Evolutionary conservation across 352 stramenopile species (phyloP), one percentile per base, ranked within the genome.

Genomic region (Phytophthora melonis): DNA sequence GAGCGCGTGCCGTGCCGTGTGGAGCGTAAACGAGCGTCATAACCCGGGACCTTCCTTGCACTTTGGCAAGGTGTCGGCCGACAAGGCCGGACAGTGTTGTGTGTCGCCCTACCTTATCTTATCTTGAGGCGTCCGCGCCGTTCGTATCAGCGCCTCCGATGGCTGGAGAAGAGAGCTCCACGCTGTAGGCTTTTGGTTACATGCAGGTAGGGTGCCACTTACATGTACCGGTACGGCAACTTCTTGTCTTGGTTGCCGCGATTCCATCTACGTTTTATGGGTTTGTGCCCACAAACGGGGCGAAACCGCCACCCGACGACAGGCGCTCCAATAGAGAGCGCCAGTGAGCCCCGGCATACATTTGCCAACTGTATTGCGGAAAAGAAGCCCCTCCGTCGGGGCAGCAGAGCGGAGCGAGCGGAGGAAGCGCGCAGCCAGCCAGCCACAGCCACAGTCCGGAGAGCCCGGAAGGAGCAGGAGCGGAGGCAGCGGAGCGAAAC

Each of bases 281-380:
- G 27, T 3, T 8, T 32, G 27, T 43, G 36, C 11, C 36, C 36
- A 43, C 11, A 43, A 14, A 43, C 13, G 16, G 36, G 36, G 36
- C 11, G 36, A 10, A 32, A 32, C 27, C 2, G 36, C 36, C 11
- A 52, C 43, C 43, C 13, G 43, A 52, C 43, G 43, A 52, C 16
- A n/a, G n/a, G 5, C 36, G 36, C 36, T 43, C 36, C 36, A 43
- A 75, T 75, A 75, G 72, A 68, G 60, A 73, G 45, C 45, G 67
- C 68, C 52, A 79, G 72, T 73, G 16, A 43, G 23, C 23, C 13
- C 50, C 50, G 36, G 21, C n/a, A 58, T 58, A 58, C 50, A 36
- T 36, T 58, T 19, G 10, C 50, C 49, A 74, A 21, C 30, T 47
- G 67, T 69, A 32, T 43, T 70, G 52, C 61, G 58, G 63, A 63